Base-by-base conservation (phyloP, 208 protist genomes). In the Vickermania spadyakhi region DNA sequence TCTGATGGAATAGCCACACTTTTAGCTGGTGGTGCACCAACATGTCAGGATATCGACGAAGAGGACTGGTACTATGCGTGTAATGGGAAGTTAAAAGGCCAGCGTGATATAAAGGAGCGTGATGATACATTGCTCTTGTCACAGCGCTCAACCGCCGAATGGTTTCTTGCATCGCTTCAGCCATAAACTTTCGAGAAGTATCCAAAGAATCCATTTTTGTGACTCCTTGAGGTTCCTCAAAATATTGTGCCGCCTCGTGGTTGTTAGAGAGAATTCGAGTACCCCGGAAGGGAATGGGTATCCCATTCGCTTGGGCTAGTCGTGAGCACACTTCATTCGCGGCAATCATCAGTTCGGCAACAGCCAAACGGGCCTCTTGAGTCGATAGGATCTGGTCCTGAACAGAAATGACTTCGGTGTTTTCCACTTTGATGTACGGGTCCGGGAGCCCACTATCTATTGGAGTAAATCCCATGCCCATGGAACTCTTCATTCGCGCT, bases 1-100 rank as follows among this genome's bases (percentile, higher is more conserved):
- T 55, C 51, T 74, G 68, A 42, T 66, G 62, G 77, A 76, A 84
- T 0, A 94, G 56, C 74, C 75, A 82, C 55, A 84, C 76, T 66
- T 96, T 96, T 14, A 96, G 75, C 58, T 96, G 89, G 45, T 96
- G 86, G 60, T 96, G 89, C 14, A 95, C 89, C 4, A 95, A 67
- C 89, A 95, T 95, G 64, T 95, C 89, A 1, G 89, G 78, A 62
- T 91, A 93, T 0, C 89, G 82, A 1, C 89, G 75, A 36, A 95
- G 73, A 18, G 89, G 89, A 31, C 77, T 87, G 18, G 89, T 95
- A 71, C 84, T 91, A 75, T 95, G 89, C 22, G 80, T 75, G 73
- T 95, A 95, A 66, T 83, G 64, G 28, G 60, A 68, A 21, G 89
- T 95, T 56, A 89, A 72, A 5, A 95, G 73, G 18, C 83, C 85